Evolutionary conservation across 169 alveolate species (phyloP).

Genomic region (Cytauxzoon felis): DNA sequence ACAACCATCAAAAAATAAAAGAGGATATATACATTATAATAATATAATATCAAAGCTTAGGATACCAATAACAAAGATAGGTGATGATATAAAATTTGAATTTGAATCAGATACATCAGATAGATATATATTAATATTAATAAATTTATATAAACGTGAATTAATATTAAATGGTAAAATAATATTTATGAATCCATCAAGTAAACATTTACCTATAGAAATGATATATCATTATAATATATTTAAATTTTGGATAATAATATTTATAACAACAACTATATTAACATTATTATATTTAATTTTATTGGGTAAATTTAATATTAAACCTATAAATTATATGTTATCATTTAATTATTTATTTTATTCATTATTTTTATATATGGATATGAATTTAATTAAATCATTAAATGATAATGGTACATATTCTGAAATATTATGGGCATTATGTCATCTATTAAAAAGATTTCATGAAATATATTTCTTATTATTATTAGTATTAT

Average conservation of each 20-base stretch:
- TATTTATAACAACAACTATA: slow-evolving; percentile 1
- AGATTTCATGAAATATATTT: slow-evolving; percentile 50
- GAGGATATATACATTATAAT: slow-evolving; percentile 18
- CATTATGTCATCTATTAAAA: slow-evolving; percentile 31
- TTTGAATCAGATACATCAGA: slow-evolving; percentile 26
- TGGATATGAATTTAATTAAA: slow-evolving; percentile 23
- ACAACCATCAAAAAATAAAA: slow-evolving; percentile 32
- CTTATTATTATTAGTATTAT: slow-evolving; percentile 16
- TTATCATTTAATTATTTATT: slow-evolving; percentile 38
- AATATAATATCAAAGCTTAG: slow-evolving; percentile 27
- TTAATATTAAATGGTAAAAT: slow-evolving; percentile 34
- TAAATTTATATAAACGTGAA: slow-evolving; percentile 52
- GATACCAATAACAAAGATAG: slow-evolving; percentile 36
- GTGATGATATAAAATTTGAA: slow-evolving; percentile 2
- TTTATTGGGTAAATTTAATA: background rate
- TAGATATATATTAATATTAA: slow-evolving; percentile 27
- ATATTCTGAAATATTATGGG: slow-evolving; percentile 28
- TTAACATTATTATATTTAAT: slow-evolving; percentile 2
- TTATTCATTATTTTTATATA: slow-evolving; percentile 17
- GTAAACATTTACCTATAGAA: slow-evolving; percentile 37
- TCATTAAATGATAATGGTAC: slow-evolving; percentile 7
- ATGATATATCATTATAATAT: slow-evolving; percentile 30
- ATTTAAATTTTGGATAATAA: slow-evolving; percentile 22
- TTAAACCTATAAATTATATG: slow-evolving; percentile 26
- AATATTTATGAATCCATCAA: slow-evolving; percentile 22